Evolutionary conservation across 2,329 filamentous ascomycete species (phyloP).

Genomic region (Clonostachys solani): DNA sequence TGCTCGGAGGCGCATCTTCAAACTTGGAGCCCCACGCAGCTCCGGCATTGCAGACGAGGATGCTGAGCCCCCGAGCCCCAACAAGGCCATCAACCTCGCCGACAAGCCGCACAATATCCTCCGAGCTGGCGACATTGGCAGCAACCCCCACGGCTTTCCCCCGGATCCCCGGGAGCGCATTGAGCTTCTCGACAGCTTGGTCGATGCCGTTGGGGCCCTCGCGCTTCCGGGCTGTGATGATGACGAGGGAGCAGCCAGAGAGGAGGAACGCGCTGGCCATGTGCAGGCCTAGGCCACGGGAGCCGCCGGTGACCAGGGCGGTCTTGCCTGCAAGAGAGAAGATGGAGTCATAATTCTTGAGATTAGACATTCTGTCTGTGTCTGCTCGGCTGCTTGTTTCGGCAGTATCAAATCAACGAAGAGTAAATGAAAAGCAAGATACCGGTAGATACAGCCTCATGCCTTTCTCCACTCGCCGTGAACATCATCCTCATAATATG

Average conservation of each 20-base stretch:
- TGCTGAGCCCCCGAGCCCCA: conserved; percentile 55
- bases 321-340: conserved; percentile 30
- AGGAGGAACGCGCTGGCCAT: conserved; percentile 63
- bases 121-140: conserved; percentile 58
- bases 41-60: conserved; percentile 68
- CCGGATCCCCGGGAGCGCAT: conserved; percentile 52
- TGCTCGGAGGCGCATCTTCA: conserved; percentile 54
- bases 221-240: conserved; percentile 70
- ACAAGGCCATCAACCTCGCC: conserved; percentile 48
- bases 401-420: too few relatives aligned
- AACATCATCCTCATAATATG: too few relatives aligned
- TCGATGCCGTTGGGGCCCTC: conserved; percentile 49
- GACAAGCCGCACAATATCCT: conserved; percentile 58
- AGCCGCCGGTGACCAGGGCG: conserved; percentile 44
- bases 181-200: conserved; percentile 61
- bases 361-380: conserved; percentile 15
- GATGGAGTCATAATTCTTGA: conserved; percentile 16
- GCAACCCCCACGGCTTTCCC: conserved; percentile 60
- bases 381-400: not conserved
- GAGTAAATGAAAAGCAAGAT: too few relatives aligned
- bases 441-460: too few relatives aligned
- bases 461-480: too few relatives aligned
- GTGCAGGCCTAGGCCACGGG: conserved; percentile 51
- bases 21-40: conserved; percentile 67
- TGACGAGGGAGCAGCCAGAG: conserved; percentile 65